Evolutionary conservation across 345 rosid species (phyloP).

Genomic region (Arabidopsis arenosa): DNA sequence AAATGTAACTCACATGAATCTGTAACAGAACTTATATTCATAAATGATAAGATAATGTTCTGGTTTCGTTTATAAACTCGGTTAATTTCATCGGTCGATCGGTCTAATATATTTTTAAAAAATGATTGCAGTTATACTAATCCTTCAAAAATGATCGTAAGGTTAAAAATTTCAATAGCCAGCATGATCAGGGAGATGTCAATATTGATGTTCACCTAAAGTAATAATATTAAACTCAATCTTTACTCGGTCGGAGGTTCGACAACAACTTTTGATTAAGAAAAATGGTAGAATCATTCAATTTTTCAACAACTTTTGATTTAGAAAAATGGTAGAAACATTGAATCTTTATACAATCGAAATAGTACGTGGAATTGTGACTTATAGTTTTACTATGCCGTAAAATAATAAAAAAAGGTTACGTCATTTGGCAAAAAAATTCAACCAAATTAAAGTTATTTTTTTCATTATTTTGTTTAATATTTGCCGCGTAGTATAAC

Average conservation of each 20-base stretch:
- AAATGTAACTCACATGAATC: too few species aligned
- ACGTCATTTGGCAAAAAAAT: not conserved
- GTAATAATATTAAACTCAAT: not conserved
- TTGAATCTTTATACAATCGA: not conserved
- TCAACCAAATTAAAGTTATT: not conserved
- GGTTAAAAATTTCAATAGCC: not conserved
- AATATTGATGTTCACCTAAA: too few species aligned
- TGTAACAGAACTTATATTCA: too few species aligned
- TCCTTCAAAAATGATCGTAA: not conserved
- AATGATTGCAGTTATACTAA: too few species aligned
- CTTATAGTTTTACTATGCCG: not conserved
- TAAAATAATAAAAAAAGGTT: not conserved
- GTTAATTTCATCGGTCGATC: too few species aligned
- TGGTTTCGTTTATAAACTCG: too few species aligned
- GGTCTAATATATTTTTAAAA: too few species aligned
- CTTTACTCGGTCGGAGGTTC: not conserved
- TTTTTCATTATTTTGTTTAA: not conserved
- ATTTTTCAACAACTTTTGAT: not conserved
- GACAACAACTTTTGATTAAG: not conserved
- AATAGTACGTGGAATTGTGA: not conserved
- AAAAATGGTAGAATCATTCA: conserved; percentile 1
- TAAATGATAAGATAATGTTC: too few species aligned
- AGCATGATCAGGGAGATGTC: not conserved
- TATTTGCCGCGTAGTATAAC: not conserved
- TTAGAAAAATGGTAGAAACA: not conserved